These are phyloP conservation scores for Taiwanofungus camphoratus DNA, from an alignment of 1,284 basidiomycete genomes.

Conservation along the genomic window DNA sequence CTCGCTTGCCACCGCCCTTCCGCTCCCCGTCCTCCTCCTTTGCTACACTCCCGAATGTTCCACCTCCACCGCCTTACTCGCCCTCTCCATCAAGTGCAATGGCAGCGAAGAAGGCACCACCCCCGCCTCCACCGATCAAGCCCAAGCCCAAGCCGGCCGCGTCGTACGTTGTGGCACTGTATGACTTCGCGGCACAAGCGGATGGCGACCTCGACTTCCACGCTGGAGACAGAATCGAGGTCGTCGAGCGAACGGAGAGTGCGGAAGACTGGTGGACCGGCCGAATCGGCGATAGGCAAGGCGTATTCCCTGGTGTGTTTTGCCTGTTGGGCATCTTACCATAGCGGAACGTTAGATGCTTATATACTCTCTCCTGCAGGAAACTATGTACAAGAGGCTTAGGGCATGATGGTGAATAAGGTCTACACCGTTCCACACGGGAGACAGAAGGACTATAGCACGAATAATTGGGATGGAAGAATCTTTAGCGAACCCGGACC, in stretches of 20 bases:
- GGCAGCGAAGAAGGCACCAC: constrained; percentile 67
- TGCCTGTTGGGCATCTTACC: too few species aligned
- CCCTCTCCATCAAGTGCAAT: constrained; percentile 34
- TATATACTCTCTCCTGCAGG: constrained; percentile 6
- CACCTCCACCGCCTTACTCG: constrained; percentile 53
- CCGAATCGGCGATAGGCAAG: constrained; percentile 75
- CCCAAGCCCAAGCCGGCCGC: constrained; percentile 68
- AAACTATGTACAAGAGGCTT: constrained; percentile 47
- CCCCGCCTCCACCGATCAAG: constrained; percentile 81
- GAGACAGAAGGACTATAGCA: too few species aligned
- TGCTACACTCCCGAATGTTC: constrained; percentile 36
- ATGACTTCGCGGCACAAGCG: constrained; percentile 91
- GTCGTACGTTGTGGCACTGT: constrained; percentile 88
- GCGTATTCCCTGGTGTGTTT: constrained; percentile 85
- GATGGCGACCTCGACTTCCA: constrained; percentile 92
- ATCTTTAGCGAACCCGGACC: too few species aligned
- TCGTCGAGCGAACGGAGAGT: constrained; percentile 81
- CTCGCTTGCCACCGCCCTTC: constrained; percentile 31
- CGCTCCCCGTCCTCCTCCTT: constrained; percentile 33
- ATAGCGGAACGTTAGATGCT: background rate
- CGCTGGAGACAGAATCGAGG: constrained; percentile 90
- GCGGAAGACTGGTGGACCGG: constrained; percentile 99
- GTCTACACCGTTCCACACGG: too few species aligned
- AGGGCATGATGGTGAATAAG: background rate
- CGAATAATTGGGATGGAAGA: too few species aligned